These are phyloP conservation scores for Eucalyptus decipiens DNA, from an alignment of 345 rosid species.

Conservation along the genomic window DNA sequence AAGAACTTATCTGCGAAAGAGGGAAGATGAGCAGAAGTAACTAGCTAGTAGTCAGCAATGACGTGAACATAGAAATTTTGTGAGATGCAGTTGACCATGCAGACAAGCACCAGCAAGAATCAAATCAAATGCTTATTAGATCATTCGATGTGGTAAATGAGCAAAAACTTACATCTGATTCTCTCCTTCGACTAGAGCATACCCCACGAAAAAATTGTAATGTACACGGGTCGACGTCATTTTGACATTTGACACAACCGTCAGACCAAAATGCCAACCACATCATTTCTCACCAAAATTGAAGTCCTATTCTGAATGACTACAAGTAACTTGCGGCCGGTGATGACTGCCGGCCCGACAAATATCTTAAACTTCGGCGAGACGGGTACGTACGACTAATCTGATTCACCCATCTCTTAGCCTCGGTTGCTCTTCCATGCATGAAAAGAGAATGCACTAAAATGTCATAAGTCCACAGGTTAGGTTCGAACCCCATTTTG, in stretches of 20 bases:
- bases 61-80: neutral
- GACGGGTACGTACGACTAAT: neutral
- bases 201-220: neutral
- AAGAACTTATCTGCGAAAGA: neutral
- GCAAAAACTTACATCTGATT: neutral
- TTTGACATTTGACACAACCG: neutral
- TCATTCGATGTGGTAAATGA: neutral
- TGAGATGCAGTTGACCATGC: neutral
- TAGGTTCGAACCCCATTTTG: conserved; percentile 51
- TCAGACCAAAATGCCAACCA: neutral
- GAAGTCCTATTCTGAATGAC: neutral
- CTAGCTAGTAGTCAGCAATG: neutral
- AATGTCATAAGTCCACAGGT: conserved; percentile 40
- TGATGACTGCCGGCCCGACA: neutral
- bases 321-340: neutral
- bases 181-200: neutral
- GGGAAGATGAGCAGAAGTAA: neutral
- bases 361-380: neutral
- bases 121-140: neutral
- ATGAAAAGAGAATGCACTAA: conserved; percentile 19
- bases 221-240: neutral
- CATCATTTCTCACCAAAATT: neutral
- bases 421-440: conserved; percentile 22
- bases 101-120: neutral
- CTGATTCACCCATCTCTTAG: conserved; percentile 18